Evolutionary conservation across 805 yeast genomes (phyloP).

Genomic region (Ascoidea asiatica): DNA sequence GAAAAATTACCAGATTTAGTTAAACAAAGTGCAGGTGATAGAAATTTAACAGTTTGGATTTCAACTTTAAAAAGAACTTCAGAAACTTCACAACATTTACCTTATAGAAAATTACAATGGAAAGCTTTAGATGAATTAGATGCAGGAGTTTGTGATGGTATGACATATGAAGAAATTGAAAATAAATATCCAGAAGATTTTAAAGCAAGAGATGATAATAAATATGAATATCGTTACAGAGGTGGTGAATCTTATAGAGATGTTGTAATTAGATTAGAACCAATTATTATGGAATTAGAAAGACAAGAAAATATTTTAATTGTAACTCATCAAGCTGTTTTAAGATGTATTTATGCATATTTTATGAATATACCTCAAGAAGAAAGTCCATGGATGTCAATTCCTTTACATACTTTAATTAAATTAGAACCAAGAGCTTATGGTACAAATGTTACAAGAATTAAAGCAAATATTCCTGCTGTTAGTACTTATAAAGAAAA

Average conservation of each 20-base stretch:
- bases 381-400: slow-evolving; percentile 97
- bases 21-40: slow-evolving; percentile 13
- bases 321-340: slow-evolving; percentile 95
- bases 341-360: slow-evolving; percentile 92
- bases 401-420: slow-evolving; percentile 90
- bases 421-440: slow-evolving; percentile 93
- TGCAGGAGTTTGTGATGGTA: slow-evolving; percentile 84
- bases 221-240: slow-evolving; percentile 88
- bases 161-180: slow-evolving; percentile 84
- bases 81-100: slow-evolving; percentile 67
- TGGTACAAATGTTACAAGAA: slow-evolving; percentile 74
- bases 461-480: slow-evolving; percentile 95
- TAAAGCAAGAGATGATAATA: slow-evolving; percentile 89
- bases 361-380: slow-evolving; percentile 98
- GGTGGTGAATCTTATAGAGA: slow-evolving; percentile 98
- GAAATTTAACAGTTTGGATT: slow-evolving; percentile 79
- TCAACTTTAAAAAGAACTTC: slow-evolving; percentile 71
- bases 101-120: slow-evolving; percentile 86
- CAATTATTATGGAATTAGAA: slow-evolving; percentile 96
- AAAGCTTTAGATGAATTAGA: slow-evolving; percentile 92
- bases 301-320: slow-evolving; percentile 92
- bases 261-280: slow-evolving; percentile 88
- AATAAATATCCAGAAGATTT: slow-evolving; percentile 77
- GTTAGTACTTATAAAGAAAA: slow-evolving; percentile 93
- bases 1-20: slow-evolving; percentile 64